Conservation (phyloP, 768 basidiomycete species). For the Lactarius indigo region DNA sequence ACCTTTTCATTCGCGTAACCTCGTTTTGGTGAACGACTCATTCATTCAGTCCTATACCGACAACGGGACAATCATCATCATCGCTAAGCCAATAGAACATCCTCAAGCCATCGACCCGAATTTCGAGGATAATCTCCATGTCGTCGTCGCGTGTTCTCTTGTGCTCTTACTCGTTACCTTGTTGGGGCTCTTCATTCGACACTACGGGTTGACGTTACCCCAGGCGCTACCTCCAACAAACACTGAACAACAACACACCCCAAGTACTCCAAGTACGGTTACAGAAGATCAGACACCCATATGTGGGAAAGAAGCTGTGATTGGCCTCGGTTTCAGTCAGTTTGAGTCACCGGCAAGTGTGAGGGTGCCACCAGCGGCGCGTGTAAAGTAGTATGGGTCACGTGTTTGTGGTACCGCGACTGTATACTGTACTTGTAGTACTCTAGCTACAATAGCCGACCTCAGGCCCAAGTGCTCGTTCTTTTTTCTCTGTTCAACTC, state of each 20-base stretch:
- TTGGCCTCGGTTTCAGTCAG: not conserved
- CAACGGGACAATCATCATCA: not conserved
- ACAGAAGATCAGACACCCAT: not conserved
- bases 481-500: conserved; percentile 20
- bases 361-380: conserved; percentile 1
- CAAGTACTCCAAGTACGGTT: not conserved
- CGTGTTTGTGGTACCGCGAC: not conserved
- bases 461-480: not conserved
- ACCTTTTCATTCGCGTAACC: not conserved
- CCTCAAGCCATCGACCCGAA: not conserved
- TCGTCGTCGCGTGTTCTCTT: conserved; percentile 20
- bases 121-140: conserved; percentile 16
- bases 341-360: not conserved
- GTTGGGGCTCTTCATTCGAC: conserved; percentile 17
- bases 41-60: not conserved
- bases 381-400: conserved; percentile 13
- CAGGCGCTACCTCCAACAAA: not conserved
- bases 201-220: conserved; percentile 15
- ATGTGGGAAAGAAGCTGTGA: not conserved
- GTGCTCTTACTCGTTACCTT: conserved; percentile 12
- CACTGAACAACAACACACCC: not conserved
- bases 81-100: conserved; percentile 11
- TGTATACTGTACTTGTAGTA: not conserved
- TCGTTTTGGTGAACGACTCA: not conserved
- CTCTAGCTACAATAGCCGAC: not conserved